Evolutionary conservation across 2,329 filamentous ascomycete species (phyloP).

Genomic region (Thielaviopsis ethacetica): DNA sequence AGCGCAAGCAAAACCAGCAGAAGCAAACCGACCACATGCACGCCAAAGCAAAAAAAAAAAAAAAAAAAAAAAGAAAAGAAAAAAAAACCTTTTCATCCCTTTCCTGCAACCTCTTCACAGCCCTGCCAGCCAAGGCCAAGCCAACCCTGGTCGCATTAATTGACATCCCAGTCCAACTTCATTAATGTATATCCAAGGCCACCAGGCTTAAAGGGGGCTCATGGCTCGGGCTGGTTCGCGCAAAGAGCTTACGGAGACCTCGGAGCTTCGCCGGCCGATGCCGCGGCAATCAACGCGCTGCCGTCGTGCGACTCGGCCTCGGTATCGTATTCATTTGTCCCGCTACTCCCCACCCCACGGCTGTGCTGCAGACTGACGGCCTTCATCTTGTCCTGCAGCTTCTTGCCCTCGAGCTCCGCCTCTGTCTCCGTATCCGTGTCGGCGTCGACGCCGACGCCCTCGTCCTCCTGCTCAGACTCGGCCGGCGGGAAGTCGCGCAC

Average conservation of each 20-base stretch:
- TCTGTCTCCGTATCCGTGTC: slow-evolving; percentile 15
- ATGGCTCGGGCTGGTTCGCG: no score
- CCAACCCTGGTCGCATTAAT: no score
- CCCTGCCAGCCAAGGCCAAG: no score
- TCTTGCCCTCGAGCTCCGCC: slow-evolving; percentile 1
- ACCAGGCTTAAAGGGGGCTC: no score
- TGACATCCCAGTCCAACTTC: not conserved
- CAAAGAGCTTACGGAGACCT: no score
- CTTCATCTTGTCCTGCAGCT: not conserved
- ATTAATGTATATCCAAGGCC: not conserved
- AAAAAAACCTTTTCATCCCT: no score
- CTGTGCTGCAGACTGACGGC: not conserved
- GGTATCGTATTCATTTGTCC: not conserved
- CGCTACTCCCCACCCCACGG: not conserved
- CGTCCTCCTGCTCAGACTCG: slow-evolving; percentile 30
- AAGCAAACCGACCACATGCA: no score
- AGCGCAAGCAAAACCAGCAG: no score
- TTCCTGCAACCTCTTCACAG: no score
- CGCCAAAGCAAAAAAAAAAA: no score
- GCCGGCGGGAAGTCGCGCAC: slow-evolving; percentile 29
- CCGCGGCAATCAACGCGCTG: not conserved
- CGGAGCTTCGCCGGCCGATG: not conserved
- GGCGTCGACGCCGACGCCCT: slow-evolving; percentile 14
- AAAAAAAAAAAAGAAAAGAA: no score
- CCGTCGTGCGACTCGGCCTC: not conserved